phyloP scores from a whole-genome alignment of 768 basidiomycete species.

The Trichaptum fuscoviolaceum region DNA sequence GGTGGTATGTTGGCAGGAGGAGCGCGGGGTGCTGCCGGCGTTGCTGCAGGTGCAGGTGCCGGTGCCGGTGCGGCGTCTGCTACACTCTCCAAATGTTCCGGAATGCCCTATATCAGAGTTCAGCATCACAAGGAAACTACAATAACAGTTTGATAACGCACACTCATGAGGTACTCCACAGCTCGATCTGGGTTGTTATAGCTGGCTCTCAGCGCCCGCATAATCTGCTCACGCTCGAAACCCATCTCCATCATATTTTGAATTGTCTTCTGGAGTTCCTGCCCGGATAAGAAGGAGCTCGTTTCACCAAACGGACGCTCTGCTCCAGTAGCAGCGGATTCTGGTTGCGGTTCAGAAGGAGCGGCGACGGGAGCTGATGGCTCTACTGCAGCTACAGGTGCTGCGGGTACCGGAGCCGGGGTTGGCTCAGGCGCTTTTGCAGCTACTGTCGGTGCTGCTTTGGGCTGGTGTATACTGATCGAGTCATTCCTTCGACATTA shows the following conservation, averaged over 20 bases:
- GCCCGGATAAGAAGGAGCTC: constrained; percentile 70
- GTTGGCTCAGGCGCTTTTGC: constrained; percentile 26
- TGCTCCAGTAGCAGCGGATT: constrained; percentile 24
- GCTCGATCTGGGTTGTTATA: constrained; percentile 98
- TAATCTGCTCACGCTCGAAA: constrained; percentile 78
- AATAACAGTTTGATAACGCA: constrained; percentile 32
- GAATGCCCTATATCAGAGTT: constrained; percentile 60
- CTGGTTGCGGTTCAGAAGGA: constrained; percentile 25
- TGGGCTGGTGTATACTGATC: constrained; percentile 24
- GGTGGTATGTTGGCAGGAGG: constrained; percentile 25
- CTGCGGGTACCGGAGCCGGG: constrained; percentile 27
- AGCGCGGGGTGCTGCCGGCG: constrained; percentile 26
- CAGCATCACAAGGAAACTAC: constrained; percentile 10
- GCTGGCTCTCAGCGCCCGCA: constrained; percentile 82
- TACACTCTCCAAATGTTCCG: constrained; percentile 58
- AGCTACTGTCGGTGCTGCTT: constrained; percentile 25
- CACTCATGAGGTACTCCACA: constrained; percentile 95
- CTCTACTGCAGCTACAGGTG: constrained; percentile 30
- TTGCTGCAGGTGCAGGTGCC: constrained; percentile 27
- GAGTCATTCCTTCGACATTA: constrained; percentile 10
- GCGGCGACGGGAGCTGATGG: constrained; percentile 29
- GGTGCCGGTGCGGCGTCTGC: constrained; percentile 31
- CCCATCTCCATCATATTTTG: constrained; percentile 92
- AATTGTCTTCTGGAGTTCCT: constrained; percentile 70
- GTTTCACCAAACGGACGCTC: constrained; percentile 38